Conservation (phyloP, 345 rosid species). For the Euphorbia peplus region DNA sequence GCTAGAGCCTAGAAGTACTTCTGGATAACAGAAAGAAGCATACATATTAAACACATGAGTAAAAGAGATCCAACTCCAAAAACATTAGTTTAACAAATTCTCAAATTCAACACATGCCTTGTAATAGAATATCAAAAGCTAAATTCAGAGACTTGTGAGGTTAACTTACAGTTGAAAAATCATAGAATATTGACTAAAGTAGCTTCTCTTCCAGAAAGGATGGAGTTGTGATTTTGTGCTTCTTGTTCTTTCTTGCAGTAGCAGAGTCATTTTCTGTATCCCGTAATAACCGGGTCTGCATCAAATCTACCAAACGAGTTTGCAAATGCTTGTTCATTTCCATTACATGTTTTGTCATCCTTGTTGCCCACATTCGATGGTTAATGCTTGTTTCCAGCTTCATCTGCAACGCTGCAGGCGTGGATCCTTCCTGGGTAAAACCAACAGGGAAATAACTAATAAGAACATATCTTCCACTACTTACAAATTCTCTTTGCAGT, state of each 20-base stretch:
- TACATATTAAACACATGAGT: not conserved
- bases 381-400: conserved; percentile 33
- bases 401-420: conserved; percentile 41
- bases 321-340: conserved; percentile 47
- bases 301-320: conserved; percentile 39
- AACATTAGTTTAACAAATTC: not conserved
- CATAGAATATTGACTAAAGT: not conserved
- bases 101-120: not conserved
- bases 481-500: not conserved
- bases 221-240: conserved; percentile 18
- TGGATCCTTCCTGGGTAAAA: conserved; percentile 29
- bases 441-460: conserved; percentile 12
- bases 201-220: not conserved
- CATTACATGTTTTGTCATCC: conserved; percentile 47
- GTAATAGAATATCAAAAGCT: not conserved
- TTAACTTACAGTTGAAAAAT: not conserved
- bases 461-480: not conserved
- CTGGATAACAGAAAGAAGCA: not conserved
- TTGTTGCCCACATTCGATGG: conserved; percentile 33
- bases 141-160: not conserved
- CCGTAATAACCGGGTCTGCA: conserved; percentile 31
- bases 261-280: conserved; percentile 6
- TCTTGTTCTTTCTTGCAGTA: conserved; percentile 22
- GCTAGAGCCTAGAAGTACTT: not conserved
- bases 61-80: not conserved